phyloP scores from a whole-genome alignment of 139 green algal species.

The Chlorella ohadii region DNA sequence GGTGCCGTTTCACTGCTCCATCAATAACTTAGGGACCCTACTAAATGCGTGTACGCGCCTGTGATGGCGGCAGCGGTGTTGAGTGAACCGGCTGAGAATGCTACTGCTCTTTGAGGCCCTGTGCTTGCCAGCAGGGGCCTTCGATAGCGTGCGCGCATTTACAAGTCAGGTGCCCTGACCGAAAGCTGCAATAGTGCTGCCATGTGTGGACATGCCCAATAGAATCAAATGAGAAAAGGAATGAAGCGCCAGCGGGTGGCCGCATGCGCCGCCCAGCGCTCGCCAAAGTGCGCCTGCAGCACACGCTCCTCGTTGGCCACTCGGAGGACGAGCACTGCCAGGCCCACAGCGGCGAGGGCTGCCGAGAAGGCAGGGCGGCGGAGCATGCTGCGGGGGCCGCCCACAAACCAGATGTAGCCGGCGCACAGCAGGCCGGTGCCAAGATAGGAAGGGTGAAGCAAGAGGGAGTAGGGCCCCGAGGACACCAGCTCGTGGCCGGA shows the following conservation, averaged over 20 bases:
- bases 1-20: too few relatives aligned
- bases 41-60: too few relatives aligned
- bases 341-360: neutral
- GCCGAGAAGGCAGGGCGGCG: neutral
- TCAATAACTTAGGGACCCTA: too few relatives aligned
- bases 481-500: neutral
- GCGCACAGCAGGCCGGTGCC: neutral
- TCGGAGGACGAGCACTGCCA: neutral
- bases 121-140: too few relatives aligned
- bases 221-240: neutral
- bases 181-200: neutral
- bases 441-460: slow-evolving; percentile 16
- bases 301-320: slow-evolving; percentile 8
- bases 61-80: too few relatives aligned
- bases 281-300: slow-evolving; percentile 20
- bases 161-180: neutral
- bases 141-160: too few relatives aligned
- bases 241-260: slow-evolving; percentile 10
- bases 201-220: neutral
- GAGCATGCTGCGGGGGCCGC: neutral
- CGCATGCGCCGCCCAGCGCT: slow-evolving; percentile 1
- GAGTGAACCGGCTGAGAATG: too few relatives aligned
- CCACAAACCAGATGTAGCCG: neutral
- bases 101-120: too few relatives aligned
- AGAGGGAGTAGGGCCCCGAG: slow-evolving; percentile 8